Conservation (phyloP, 2,329 filamentous ascomycete species). For the Aspergillus tanneri region DNA sequence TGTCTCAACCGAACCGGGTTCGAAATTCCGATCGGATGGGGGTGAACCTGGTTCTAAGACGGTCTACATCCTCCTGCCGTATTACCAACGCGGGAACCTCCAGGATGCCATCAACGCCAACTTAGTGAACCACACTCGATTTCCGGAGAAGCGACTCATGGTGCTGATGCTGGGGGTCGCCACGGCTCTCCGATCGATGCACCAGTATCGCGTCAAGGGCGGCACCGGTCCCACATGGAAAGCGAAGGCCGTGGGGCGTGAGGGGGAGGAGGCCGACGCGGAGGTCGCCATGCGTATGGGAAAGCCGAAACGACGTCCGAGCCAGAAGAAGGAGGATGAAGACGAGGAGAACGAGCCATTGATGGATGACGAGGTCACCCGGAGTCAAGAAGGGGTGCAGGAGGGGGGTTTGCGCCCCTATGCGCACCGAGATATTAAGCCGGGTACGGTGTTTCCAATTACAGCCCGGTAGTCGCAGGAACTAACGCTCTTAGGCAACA, state of each 20-base stretch:
- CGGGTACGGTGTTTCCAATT: conserved; percentile 59
- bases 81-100: conserved; percentile 91
- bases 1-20: conserved; percentile 69
- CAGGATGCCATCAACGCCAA: conserved; percentile 99
- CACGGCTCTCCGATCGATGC: conserved; percentile 83
- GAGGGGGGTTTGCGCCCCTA: conserved; percentile 74
- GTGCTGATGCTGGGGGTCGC: conserved; percentile 88
- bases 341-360: conserved; percentile 79
- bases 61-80: conserved; percentile 93
- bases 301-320: conserved; percentile 43
- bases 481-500: conserved; percentile 62
- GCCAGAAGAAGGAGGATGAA: conserved; percentile 53
- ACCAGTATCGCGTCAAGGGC: conserved; percentile 71
- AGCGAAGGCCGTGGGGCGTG: conserved; percentile 55
- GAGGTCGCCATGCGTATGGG: conserved; percentile 39
- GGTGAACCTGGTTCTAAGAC: conserved; percentile 72
- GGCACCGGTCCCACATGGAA: conserved; percentile 56
- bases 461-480: neutral
- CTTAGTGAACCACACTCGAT: conserved; percentile 87
- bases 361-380: conserved; percentile 73
- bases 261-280: conserved; percentile 56
- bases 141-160: conserved; percentile 87
- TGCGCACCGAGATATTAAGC: conserved; percentile 95
- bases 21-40: conserved; percentile 56
- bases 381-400: conserved; percentile 65